Conservation (phyloP, 2,329 filamentous ascomycete genomes). For the Leptographium flavum region DNA sequence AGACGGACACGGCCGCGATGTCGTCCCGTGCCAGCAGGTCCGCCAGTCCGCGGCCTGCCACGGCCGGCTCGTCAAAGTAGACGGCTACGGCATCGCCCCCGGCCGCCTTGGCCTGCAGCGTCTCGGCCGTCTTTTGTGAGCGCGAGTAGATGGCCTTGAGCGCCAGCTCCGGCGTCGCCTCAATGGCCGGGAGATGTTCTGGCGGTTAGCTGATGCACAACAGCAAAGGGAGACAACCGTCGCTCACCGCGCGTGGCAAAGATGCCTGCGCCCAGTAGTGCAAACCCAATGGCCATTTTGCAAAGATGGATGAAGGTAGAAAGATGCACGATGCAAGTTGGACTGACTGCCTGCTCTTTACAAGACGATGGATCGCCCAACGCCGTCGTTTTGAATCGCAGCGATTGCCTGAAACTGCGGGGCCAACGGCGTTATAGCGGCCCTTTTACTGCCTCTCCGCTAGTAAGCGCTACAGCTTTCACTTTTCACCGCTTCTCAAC, state of each 20-base stretch:
- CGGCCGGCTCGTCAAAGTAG: conserved; percentile 41
- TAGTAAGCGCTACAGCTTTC: no score
- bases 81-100: conserved; percentile 23
- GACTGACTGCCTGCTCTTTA: no score
- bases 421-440: no score
- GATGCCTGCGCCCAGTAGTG: conserved; percentile 21
- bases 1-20: conserved; percentile 39
- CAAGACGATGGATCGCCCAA: no score
- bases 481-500: no score
- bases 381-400: no score
- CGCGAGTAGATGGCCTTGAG: conserved; percentile 56
- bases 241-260: conserved; percentile 18
- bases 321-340: no score
- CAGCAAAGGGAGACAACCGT: background rate
- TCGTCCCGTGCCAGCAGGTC: conserved; percentile 40
- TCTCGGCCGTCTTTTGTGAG: conserved; percentile 40
- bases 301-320: background rate
- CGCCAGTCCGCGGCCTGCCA: conserved; percentile 27
- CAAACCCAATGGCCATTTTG: conserved; percentile 15
- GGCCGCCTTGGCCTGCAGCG: conserved; percentile 20
- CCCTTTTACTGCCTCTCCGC: no score
- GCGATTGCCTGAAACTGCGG: no score
- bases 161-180: conserved; percentile 30
- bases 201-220: background rate
- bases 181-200: conserved; percentile 38